Percentiles rank a stretch among this genome's conserved stretches.
Evolutionary conservation across 768 basidiomycete genomes (phyloP).

Genomic region (Agrocybe pediades): DNA sequence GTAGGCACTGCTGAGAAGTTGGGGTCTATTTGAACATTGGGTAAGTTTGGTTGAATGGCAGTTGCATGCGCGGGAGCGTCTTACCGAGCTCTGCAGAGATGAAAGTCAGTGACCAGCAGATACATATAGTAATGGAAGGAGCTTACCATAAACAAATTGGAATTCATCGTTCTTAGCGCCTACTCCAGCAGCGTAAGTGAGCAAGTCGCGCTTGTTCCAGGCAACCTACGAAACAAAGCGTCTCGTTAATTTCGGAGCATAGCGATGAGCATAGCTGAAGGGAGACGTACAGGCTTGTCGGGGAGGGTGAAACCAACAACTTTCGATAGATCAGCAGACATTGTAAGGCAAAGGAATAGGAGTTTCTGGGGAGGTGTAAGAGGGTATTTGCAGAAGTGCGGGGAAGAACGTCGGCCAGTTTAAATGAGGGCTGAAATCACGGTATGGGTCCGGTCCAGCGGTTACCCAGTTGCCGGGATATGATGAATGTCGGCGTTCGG

Average conservation of each 20-base stretch:
- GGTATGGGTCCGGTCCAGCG: constrained; percentile 16
- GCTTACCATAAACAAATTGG: constrained; percentile 69
- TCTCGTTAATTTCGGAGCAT: not conserved
- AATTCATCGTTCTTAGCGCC: constrained; percentile 80
- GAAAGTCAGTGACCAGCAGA: not conserved
- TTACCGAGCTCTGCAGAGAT: constrained; percentile 52
- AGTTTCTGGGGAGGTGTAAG: not conserved
- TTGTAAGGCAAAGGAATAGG: not conserved
- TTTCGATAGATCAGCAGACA: constrained; percentile 55
- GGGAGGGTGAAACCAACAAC: constrained; percentile 61
- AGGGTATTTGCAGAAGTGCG: not conserved
- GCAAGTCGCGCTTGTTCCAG: constrained; percentile 84
- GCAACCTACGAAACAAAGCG: constrained; percentile 49
- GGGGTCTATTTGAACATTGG: constrained; percentile 19
- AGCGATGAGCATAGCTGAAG: not conserved
- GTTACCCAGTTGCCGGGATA: constrained; percentile 4
- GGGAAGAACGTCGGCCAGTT: not conserved
- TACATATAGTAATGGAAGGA: not conserved
- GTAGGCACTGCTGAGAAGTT: constrained; percentile 81
- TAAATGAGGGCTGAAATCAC: constrained; percentile 12
- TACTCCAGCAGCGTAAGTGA: constrained; percentile 79
- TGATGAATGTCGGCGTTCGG: too few relatives aligned
- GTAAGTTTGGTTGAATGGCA: not conserved
- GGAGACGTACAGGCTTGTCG: constrained; percentile 52
- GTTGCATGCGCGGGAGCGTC: constrained; percentile 15